A percentile compares a stretch with the other conserved stretches of the same genome.
Evolutionary conservation across 495 filamentous ascomycete genomes (phyloP).

Genomic region (Umbilicaria muhlenbergii): DNA sequence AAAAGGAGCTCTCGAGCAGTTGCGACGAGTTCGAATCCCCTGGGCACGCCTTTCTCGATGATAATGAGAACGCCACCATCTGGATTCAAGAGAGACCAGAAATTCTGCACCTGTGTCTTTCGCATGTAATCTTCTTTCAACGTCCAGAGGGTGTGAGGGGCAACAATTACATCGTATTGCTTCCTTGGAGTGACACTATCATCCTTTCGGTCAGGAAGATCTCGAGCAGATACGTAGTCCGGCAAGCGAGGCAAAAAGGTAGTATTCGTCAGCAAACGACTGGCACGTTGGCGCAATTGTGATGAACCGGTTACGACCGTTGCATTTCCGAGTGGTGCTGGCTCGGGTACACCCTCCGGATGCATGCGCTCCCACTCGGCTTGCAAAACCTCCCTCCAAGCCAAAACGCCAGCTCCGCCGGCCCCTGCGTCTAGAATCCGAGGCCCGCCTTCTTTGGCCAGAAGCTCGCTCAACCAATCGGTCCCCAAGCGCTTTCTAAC

Average conservation of each 20-base stretch:
- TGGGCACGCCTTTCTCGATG: constrained; percentile 79
- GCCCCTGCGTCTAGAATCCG: constrained; percentile 72
- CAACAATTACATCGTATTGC: constrained; percentile 77
- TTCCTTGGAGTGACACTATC: constrained; percentile 41
- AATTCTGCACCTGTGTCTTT: constrained; percentile 61
- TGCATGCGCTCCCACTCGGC: constrained; percentile 62
- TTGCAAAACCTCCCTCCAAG: constrained; percentile 68
- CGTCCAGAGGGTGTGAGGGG: constrained; percentile 64
- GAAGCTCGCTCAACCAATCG: constrained; percentile 56
- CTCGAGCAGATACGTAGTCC: constrained; percentile 59
- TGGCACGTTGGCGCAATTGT: constrained; percentile 59
- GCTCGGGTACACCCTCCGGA: constrained; percentile 25
- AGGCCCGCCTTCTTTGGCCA: constrained; percentile 53
- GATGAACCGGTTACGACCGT: constrained; percentile 47
- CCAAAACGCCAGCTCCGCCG: constrained; percentile 69
- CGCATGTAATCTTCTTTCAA: constrained; percentile 57
- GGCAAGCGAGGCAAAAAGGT: constrained; percentile 84
- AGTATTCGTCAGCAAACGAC: constrained; percentile 68
- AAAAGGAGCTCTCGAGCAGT: constrained; percentile 65
- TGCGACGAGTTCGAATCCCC: constrained; percentile 84
- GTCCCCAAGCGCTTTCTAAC: constrained; percentile 69
- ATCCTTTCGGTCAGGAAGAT: constrained; percentile 30
- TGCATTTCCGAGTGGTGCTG: constrained; percentile 37
- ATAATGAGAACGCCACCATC: constrained; percentile 77
- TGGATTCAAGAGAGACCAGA: constrained; percentile 76